Evolutionary conservation across 2,329 filamentous ascomycete genomes (phyloP).

Genomic region (Aureobasidium leucospermi): DNA sequence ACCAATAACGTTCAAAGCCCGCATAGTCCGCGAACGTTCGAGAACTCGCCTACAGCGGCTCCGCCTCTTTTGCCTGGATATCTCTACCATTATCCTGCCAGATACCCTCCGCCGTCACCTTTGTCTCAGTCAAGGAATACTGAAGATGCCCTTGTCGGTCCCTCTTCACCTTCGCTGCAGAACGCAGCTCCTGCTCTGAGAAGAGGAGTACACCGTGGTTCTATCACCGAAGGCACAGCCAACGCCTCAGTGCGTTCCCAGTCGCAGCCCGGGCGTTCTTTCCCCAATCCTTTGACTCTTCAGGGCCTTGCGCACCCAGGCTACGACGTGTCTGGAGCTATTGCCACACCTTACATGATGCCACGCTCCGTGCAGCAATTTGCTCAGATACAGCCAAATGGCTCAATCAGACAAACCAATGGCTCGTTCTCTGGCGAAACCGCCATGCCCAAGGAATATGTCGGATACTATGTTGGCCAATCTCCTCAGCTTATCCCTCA

Average conservation of each 20-base stretch:
- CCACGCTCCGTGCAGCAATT: constrained; percentile 22
- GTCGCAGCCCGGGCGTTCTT: constrained; percentile 41
- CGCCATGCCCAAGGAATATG: constrained; percentile 42
- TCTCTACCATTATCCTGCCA: constrained; percentile 40
- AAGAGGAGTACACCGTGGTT: constrained; percentile 35
- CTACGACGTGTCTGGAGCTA: constrained; percentile 31
- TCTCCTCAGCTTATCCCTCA: constrained; percentile 33
- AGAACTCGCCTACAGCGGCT: constrained; percentile 28
- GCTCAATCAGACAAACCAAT: constrained; percentile 8
- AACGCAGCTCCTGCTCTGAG: constrained; percentile 37
- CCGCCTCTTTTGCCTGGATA: constrained; percentile 35
- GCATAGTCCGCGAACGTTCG: constrained; percentile 23
- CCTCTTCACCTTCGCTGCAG: constrained; percentile 41
- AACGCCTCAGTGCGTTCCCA: constrained; percentile 39
- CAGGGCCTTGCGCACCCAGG: constrained; percentile 31
- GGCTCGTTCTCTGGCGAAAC: constrained; percentile 21
- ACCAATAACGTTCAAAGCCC: constrained; percentile 26
- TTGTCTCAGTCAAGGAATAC: constrained; percentile 31
- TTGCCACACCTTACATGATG: constrained; percentile 26
- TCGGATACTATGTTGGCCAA: constrained; percentile 43
- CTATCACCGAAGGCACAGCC: constrained; percentile 35
- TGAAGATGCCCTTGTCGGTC: constrained; percentile 41
- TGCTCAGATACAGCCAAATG: constrained; percentile 18
- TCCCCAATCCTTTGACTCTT: constrained; percentile 32
- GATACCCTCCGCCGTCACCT: constrained; percentile 33